These are phyloP conservation scores for Cutaneotrichosporon sp. DNA, from an alignment of 1,284 basidiomycete genomes.

Conservation along the genomic window DNA sequence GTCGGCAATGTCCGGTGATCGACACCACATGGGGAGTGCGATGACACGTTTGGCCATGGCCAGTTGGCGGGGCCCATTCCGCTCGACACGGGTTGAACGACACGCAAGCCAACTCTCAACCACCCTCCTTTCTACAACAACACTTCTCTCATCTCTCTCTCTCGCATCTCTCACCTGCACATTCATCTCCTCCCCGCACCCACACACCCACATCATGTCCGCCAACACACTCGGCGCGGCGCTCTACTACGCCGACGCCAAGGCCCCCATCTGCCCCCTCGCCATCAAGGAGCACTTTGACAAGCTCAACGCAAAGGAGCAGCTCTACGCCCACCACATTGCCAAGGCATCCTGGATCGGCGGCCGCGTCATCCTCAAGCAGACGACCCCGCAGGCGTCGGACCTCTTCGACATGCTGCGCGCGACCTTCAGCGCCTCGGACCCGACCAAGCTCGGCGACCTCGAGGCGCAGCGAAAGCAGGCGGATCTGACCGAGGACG, in stretches of 20 bases:
- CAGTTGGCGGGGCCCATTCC: no score
- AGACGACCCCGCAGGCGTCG: constrained; percentile 22
- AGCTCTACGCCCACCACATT: constrained; percentile 26
- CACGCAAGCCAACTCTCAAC: not conserved
- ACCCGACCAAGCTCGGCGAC: constrained; percentile 17
- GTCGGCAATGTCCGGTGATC: not conserved
- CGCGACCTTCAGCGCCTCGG: constrained; percentile 9
- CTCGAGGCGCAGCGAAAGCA: constrained; percentile 9
- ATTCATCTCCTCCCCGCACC: not conserved
- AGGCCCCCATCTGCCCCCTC: constrained; percentile 27
- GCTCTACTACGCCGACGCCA: constrained; percentile 25
- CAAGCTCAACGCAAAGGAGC: constrained; percentile 17
- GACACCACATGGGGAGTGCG: not conserved
- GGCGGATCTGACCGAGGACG: constrained; percentile 15
- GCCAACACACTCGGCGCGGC: not conserved
- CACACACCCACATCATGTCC: not conserved
- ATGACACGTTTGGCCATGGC: not conserved
- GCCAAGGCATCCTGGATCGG: constrained; percentile 23
- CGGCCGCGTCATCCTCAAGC: constrained; percentile 23
- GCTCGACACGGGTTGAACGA: no score
- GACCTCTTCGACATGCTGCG: constrained; percentile 23
- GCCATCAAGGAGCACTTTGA: constrained; percentile 26
- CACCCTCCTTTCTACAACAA: not conserved
- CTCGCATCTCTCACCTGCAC: not conserved
- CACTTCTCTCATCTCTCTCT: not conserved